These are phyloP conservation scores for Mortierella sp. DNA, from an alignment of 371 early-diverging fungal genomes.

Conservation along the genomic window DNA sequence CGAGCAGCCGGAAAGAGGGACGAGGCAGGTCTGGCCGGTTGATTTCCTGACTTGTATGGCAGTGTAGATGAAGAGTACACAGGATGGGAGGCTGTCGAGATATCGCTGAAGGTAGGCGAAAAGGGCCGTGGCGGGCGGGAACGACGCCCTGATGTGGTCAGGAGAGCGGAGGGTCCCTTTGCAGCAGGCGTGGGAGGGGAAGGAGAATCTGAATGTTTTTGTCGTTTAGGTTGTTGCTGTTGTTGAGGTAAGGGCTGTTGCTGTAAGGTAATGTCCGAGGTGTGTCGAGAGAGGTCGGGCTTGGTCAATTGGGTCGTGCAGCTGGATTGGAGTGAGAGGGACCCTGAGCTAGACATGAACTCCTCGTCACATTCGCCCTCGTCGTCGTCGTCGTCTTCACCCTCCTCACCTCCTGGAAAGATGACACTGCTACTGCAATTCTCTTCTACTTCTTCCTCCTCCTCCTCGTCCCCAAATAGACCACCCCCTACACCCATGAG, in stretches of 20 bases:
- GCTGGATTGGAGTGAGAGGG: constrained; percentile 36
- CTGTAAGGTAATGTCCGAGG: constrained; percentile 5
- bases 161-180: neutral
- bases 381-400: neutral
- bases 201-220: neutral
- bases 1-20: constrained; percentile 5
- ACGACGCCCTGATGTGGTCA: constrained; percentile 4
- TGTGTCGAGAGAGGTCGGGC: constrained; percentile 26
- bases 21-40: constrained; percentile 7
- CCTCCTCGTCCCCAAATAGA: constrained; percentile 8
- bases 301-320: constrained; percentile 41
- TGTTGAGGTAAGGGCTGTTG: neutral
- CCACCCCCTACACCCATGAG: constrained; percentile 14
- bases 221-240: constrained; percentile 11
- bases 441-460: constrained; percentile 21
- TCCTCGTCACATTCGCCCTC: constrained; percentile 17
- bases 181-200: neutral
- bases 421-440: constrained; percentile 22
- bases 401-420: constrained; percentile 10
- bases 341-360: constrained; percentile 42
- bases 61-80: neutral
- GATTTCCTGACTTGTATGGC: constrained; percentile 2
- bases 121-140: neutral
- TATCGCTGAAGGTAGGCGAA: neutral
- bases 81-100: constrained; percentile 11